Evolutionary conservation across 768 basidiomycete genomes (phyloP), one percentile per base, ranked within the genome.

Genomic region (Trametes sanguinea): DNA sequence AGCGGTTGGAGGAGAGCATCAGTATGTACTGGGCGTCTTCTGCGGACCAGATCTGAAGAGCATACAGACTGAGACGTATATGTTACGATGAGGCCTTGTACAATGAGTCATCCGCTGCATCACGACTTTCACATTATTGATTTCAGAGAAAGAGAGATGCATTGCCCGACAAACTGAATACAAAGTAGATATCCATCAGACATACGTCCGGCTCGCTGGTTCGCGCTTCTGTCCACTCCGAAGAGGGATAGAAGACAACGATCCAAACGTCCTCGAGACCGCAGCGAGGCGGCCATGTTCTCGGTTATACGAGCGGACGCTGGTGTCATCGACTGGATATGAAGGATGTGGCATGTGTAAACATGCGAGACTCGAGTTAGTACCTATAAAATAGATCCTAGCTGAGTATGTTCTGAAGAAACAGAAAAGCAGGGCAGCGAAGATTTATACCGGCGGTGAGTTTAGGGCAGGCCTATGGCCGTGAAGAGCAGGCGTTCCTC

Each of bases 381-480:
- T 85, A 84, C 83, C 85, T 86, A 84, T 85, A 85, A 71, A 86
- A 86, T 83, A 86, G 85, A 86, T 86, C 85, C 84, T 86, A 83
- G 81, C 83, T 83, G 85, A 86, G 85, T 86, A 85, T 86, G 85
- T 85, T 86, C 85, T 86, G 66, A 77, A 68, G 83, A 77, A 72
- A 62, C 47, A 56, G 2, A 7, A 16, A 51, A 10, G 61, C 42
- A 27, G 17, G 37, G 30, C 10, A 22, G 39, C 30, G 10, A 45
- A 44, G 0, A 40, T 52, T 54, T 62, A 62, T 56, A 51, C 44
- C 44, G 54, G 54, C 54, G 50, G 16, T 62, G 61, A 62, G 50
- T 62, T 62, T 57, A 62, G 61, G 61, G 61, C 61, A 51, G 61
- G 61, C 44, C 7, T n/a, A 4, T 39, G 5, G 4, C 13, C 42